These are phyloP conservation scores for Melastoma candidum DNA, from an alignment of 441 rosid species.

Conservation along the genomic window DNA sequence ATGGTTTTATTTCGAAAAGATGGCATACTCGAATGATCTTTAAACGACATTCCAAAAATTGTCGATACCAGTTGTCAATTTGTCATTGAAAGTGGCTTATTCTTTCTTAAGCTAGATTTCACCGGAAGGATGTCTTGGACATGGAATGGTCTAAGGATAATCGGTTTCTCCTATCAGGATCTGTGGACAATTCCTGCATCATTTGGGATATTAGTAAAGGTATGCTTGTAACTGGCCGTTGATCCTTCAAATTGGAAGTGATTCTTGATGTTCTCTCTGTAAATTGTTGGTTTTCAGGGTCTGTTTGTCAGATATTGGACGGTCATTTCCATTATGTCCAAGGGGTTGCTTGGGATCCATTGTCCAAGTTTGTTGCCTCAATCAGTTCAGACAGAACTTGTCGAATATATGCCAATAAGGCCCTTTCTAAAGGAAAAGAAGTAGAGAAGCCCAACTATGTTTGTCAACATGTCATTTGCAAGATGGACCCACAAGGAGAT, in stretches of 20 bases:
- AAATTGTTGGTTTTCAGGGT: slow-evolving; percentile 40
- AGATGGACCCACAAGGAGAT: slow-evolving; percentile 47
- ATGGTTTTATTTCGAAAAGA: too few relatives aligned
- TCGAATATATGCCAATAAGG: slow-evolving; percentile 64
- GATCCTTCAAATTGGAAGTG: slow-evolving; percentile 1
- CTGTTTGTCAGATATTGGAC: slow-evolving; percentile 79
- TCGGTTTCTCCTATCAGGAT: slow-evolving; percentile 73
- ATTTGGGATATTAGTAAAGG: slow-evolving; percentile 93
- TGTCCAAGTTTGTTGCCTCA: slow-evolving; percentile 67
- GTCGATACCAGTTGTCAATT: too few relatives aligned
- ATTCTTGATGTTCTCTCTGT: slow-evolving; percentile 6
- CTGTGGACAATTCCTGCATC: slow-evolving; percentile 95
- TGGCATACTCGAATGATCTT: too few relatives aligned
- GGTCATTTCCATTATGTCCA: slow-evolving; percentile 92
- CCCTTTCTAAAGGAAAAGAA: slow-evolving; percentile 56
- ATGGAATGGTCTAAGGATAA: slow-evolving; percentile 85
- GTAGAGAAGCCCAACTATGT: slow-evolving; percentile 51
- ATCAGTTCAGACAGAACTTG: slow-evolving; percentile 95
- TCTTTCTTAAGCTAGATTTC: slow-evolving; percentile 45
- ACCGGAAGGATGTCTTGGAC: slow-evolving; percentile 86
- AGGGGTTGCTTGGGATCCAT: slow-evolving; percentile 98
- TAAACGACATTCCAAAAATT: too few relatives aligned
- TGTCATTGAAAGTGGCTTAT: background rate
- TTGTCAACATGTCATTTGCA: slow-evolving; percentile 69
- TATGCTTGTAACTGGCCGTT: slow-evolving; percentile 19